phyloP scores from a whole-genome alignment of 257 asterid species.

The Jacaranda copaia region DNA sequence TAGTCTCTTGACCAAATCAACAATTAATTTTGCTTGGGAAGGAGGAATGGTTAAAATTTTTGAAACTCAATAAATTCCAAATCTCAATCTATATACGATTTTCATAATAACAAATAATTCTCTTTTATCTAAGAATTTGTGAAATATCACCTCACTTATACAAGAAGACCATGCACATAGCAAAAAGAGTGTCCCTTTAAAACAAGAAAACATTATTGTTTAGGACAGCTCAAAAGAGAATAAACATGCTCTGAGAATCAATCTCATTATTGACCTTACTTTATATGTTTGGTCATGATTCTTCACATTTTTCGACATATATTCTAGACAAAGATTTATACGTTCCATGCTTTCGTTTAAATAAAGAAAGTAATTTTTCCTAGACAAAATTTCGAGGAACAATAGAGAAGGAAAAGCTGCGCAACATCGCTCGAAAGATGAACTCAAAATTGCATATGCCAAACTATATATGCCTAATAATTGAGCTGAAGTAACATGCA shows the following conservation, averaged over 20 bases:
- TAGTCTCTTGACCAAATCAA: not conserved
- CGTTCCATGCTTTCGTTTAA: not conserved
- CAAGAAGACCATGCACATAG: not conserved
- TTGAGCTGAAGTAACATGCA: slow-evolving; percentile 27
- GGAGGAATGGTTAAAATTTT: too few relatives aligned
- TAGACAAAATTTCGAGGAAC: not conserved
- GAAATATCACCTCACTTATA: not conserved
- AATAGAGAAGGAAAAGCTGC: not conserved
- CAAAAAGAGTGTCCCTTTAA: slow-evolving; percentile 15
- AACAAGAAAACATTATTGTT: slow-evolving; percentile 31
- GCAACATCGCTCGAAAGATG: not conserved
- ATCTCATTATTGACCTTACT: slow-evolving; percentile 37
- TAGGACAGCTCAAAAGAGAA: slow-evolving; percentile 44
- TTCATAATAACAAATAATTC: not conserved
- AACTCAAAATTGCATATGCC: slow-evolving; percentile 27
- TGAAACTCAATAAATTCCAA: too few relatives aligned
- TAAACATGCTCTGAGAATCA: slow-evolving; percentile 30
- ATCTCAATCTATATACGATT: too few relatives aligned
- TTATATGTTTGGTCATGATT: slow-evolving; percentile 21
- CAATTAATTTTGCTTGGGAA: not conserved
- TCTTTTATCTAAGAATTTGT: not conserved
- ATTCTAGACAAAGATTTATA: not conserved
- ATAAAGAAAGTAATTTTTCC: too few relatives aligned
- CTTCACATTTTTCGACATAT: slow-evolving; percentile 15
- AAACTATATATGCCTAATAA: slow-evolving; percentile 26